Percentiles rank a stretch among this genome's conserved stretches.
Conservation (phyloP, 345 rosid genomes). For the thale cress (Arabidopsis thaliana) region TAIR10.1 NC_003076.8:424001-424500, state of each 20-base stretch:
- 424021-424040: conserved; percentile 91
- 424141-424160: conserved; percentile 90
- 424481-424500: conserved; percentile 65
- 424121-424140: conserved; percentile 91
- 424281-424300: conserved; percentile 1
- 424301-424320: not conserved
- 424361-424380: not conserved
- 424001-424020: conserved; percentile 93
- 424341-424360: not conserved
- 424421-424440: not conserved
- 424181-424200: conserved; percentile 93
- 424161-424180: conserved; percentile 86
- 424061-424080: conserved; percentile 74
- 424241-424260: not conserved
- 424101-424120: conserved; percentile 92
- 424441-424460: conserved; percentile 51
- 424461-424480: conserved; percentile 42
- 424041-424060: conserved; percentile 84
- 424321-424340: not conserved
- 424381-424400: not conserved
- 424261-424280: conserved; percentile 22
- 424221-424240: not conserved
- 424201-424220: conserved; percentile 51
- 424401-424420: not conserved
- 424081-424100: conserved; percentile 81